Conservation (phyloP, 2,329 filamentous ascomycete species). For the Microsporum canis region DNA sequence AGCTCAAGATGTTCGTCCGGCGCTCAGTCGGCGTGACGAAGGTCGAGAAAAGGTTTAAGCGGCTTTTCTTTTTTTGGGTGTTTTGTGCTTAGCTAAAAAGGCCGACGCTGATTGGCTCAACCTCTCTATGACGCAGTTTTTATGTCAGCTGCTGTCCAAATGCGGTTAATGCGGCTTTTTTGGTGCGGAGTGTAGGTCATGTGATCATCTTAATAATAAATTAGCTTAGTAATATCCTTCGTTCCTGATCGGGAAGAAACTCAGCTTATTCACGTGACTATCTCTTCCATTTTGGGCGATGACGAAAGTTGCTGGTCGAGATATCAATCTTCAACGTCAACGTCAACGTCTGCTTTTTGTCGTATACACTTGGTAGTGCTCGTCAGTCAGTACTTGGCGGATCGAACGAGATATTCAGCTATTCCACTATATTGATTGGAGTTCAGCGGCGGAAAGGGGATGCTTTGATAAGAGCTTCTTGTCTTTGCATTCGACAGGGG, state of each 20-base stretch:
- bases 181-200: background rate
- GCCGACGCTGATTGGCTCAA: background rate
- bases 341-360: background rate
- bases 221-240: background rate
- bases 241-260: background rate
- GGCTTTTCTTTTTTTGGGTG: background rate
- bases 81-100: background rate
- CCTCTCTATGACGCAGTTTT: background rate
- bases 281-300: background rate
- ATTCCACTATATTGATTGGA: background rate
- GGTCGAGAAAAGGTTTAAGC: background rate
- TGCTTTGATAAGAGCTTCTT: background rate
- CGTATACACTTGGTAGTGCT: too few species aligned
- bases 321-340: background rate
- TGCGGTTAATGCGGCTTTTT: background rate
- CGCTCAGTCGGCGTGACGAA: background rate
- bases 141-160: background rate
- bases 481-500: background rate
- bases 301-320: background rate
- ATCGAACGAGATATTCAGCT: too few species aligned
- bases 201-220: background rate
- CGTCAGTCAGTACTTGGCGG: too few species aligned
- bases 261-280: background rate
- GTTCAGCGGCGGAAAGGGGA: background rate
- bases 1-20: background rate